These are phyloP conservation scores for Amanita polypyramis DNA, from an alignment of 768 basidiomycete species.

Conservation along the genomic window DNA sequence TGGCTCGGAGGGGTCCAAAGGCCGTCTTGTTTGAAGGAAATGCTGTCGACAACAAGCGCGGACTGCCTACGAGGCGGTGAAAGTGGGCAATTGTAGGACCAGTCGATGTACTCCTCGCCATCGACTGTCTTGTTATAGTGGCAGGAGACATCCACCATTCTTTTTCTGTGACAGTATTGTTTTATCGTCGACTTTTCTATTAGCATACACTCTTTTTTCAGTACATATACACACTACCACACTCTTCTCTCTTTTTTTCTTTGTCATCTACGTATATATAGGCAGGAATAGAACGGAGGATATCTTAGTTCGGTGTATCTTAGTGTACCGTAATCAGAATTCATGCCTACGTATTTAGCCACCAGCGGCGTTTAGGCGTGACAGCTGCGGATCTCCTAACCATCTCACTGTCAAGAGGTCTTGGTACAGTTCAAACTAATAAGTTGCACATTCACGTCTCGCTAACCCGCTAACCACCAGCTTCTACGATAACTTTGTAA, in stretches of 20 bases:
- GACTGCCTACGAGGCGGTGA: background rate
- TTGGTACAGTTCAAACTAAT: too few species aligned
- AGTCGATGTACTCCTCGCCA: background rate
- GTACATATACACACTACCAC: background rate
- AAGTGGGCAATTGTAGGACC: background rate
- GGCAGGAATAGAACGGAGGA: conserved; percentile 1
- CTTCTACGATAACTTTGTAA: background rate
- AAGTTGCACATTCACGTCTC: too few species aligned
- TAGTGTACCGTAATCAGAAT: conserved; percentile 6
- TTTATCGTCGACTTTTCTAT: background rate
- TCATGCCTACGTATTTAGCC: background rate
- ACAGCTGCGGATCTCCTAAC: background rate
- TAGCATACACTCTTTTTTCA: background rate
- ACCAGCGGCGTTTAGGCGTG: conserved; percentile 1
- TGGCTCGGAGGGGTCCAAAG: conserved; percentile 71
- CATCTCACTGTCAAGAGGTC: too few species aligned
- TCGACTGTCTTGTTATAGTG: too few species aligned
- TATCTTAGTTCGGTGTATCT: conserved; percentile 2
- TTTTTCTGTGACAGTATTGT: background rate
- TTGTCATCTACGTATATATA: conserved; percentile 3
- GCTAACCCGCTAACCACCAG: too few species aligned
- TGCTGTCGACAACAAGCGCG: background rate
- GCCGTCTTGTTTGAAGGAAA: conserved; percentile 32
- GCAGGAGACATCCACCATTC: background rate
- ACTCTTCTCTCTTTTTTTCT: background rate